Evolutionary conservation across 1,139 yeast species (phyloP), one percentile per base, ranked within the genome.

Genomic region (Meyerozyma athensensis): DNA sequence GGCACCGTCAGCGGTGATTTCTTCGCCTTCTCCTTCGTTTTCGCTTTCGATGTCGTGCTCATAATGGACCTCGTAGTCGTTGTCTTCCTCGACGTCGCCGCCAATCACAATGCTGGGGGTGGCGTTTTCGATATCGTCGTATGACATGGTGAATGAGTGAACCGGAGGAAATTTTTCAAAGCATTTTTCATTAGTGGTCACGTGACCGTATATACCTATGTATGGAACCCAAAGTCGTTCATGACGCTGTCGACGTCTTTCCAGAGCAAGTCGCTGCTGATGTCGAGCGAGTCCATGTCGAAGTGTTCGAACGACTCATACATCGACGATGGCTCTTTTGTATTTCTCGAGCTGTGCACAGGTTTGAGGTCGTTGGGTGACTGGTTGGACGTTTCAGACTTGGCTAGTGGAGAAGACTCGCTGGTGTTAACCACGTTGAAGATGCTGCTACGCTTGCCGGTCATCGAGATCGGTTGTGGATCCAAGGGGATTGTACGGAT

Each of bases 191-290:
- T 30, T 24, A n/a, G 30, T 23, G 35, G 38, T 28, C 32, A 28
- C 32, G 32, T 28, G 32, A 10, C 28, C 32, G 9, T 22, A 32
- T 17, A 33, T 13, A 18, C 24, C 14, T 19, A 19, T 4, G 77
- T 69, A 38, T 84, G 86, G 65, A 90, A 89, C 8, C 97, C 97
- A 63, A 89, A 89, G 54, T 89, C 96, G 50, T 86, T 86, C 96
- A 90, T 87, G 42, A 90, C 86, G 38, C 86, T 72, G 47, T 87
- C 96, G 19, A 90, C 95, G 53, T 90, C 96, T 53, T 83, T 84
- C 90, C 95, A 87, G 10, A 87, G 74, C 50, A 81, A 61, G 41
- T 84, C 96, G 26, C 81, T 78, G 41, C 59, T 62, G 42, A 63
- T 49, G 37, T 67, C 74, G 38, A 67, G 54, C 13, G 53, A 48